A percentile compares a stretch with the other conserved stretches of the same genome.
Evolutionary conservation across 768 basidiomycete species (phyloP).

Genomic region (Arthromyces matolae): DNA sequence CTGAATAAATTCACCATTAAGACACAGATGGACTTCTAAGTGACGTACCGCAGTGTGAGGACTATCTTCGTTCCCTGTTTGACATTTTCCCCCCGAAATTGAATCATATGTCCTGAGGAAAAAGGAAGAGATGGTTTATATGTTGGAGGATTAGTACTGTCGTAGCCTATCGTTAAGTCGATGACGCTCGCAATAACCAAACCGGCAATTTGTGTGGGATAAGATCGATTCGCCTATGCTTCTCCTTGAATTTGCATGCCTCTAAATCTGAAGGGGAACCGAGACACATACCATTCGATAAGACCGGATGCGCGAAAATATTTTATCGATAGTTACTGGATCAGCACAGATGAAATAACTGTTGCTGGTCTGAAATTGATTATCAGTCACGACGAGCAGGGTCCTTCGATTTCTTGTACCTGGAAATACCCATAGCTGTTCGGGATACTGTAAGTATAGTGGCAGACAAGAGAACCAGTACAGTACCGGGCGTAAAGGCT

Average conservation of each 20-base stretch:
- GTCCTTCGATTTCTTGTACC: constrained; percentile 29
- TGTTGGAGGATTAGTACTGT: constrained; percentile 67
- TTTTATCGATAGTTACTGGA: constrained; percentile 56
- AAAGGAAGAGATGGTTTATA: constrained; percentile 61
- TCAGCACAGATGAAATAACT: constrained; percentile 79
- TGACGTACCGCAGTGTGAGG: constrained; percentile 63
- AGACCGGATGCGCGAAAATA: constrained; percentile 65
- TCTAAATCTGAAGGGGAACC: no score
- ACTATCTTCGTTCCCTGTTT: constrained; percentile 46
- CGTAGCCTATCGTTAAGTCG: constrained; percentile 77
- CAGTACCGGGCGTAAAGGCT: constrained; percentile 56
- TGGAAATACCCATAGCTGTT: constrained; percentile 76
- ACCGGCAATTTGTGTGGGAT: constrained; percentile 60
- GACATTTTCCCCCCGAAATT: constrained; percentile 55
- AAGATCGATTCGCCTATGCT: constrained; percentile 32
- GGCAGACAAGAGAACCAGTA: not conserved
- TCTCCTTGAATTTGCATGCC: constrained; percentile 6
- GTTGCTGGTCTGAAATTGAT: constrained; percentile 63
- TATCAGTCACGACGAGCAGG: not conserved
- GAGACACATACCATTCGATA: constrained; percentile 38
- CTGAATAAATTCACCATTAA: constrained; percentile 22
- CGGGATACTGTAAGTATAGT: not conserved
- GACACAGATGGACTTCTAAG: not conserved
- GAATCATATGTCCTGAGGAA: constrained; percentile 84
- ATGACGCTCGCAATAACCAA: constrained; percentile 59